Percentiles rank a stretch among this genome's conserved stretches.
Evolutionary conservation across 208 protist genomes (phyloP).

Genomic region (Leishmania amazonensis): DNA sequence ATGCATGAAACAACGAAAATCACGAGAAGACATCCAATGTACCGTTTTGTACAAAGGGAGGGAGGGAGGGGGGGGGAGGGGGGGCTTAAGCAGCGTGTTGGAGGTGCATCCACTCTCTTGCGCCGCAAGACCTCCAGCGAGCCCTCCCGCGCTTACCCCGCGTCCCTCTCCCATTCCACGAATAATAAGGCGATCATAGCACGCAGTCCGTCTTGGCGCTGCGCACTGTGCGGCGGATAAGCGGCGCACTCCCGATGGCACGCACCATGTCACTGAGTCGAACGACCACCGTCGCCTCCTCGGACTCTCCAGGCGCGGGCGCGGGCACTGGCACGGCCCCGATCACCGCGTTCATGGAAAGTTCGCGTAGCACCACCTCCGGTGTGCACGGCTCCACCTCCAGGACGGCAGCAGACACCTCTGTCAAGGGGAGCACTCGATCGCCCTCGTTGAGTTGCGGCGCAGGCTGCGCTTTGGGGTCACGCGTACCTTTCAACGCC

Average conservation of each 20-base stretch:
- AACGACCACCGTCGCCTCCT: conserved; percentile 30
- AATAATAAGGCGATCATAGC: conserved; percentile 16
- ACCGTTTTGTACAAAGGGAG: not conserved
- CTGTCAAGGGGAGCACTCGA: conserved; percentile 44
- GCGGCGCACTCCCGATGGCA: conserved; percentile 50
- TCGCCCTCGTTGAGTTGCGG: conserved; percentile 15
- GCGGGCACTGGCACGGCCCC: not conserved
- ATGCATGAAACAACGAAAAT: not conserved
- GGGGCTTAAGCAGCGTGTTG: not conserved
- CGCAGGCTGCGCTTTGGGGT: not conserved
- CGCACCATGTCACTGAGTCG: conserved; percentile 67
- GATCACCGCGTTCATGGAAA: conserved; percentile 52
- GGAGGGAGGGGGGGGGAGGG: not conserved
- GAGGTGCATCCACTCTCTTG: not conserved
- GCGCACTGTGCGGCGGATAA: conserved; percentile 56
- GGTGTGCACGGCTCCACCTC: conserved; percentile 74
- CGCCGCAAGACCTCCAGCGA: not conserved
- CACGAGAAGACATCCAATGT: not conserved
- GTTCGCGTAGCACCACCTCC: conserved; percentile 64
- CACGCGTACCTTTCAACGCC: not conserved
- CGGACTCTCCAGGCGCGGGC: not conserved
- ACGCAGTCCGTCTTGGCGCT: conserved; percentile 30
- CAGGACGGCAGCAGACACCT: conserved; percentile 52
- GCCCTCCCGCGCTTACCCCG: not conserved
- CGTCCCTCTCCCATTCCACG: not conserved